Evolutionary conservation across 2,329 filamentous ascomycete species (phyloP).

Genomic region (Neofusicoccum umdonicola): DNA sequence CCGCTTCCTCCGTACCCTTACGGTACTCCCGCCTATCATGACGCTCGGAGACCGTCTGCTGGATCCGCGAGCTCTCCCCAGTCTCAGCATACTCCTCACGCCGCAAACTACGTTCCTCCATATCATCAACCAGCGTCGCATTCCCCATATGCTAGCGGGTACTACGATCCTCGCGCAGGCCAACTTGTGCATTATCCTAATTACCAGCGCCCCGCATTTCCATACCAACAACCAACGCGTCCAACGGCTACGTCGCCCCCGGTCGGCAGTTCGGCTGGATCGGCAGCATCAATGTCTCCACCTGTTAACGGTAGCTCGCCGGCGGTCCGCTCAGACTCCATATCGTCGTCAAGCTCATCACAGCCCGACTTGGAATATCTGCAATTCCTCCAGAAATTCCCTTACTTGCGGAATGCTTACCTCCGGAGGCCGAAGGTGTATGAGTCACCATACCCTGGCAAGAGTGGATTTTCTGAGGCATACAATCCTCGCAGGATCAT

Average conservation of each 20-base stretch:
- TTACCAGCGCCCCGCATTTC: slow-evolving; percentile 4
- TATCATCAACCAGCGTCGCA: slow-evolving; percentile 2
- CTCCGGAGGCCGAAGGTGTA: slow-evolving; percentile 46
- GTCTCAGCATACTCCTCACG: not conserved
- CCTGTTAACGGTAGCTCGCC: not conserved
- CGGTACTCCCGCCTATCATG: not conserved
- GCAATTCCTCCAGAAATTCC: slow-evolving; percentile 44
- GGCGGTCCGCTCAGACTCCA: not conserved
- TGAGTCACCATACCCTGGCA: slow-evolving; percentile 42
- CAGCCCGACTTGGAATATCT: slow-evolving; percentile 33
- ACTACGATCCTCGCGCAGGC: not conserved
- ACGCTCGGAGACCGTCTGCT: not conserved
- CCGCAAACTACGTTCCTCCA: not conserved
- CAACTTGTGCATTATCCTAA: slow-evolving; percentile 9
- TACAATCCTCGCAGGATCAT: slow-evolving; percentile 11
- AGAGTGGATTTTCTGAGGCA: slow-evolving; percentile 12
- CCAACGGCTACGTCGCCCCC: not conserved
- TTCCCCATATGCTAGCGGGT: not conserved
- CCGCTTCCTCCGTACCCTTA: slow-evolving; percentile 12
- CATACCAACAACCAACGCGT: not conserved
- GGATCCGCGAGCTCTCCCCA: not conserved
- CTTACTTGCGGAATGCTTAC: slow-evolving; percentile 46
- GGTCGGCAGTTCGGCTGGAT: not conserved
- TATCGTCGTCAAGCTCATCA: not conserved
- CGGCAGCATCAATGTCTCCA: slow-evolving; percentile 4